These are phyloP conservation scores for Pseudogymnoascus pannorum DNA, from an alignment of 2,329 filamentous ascomycete species.

Conservation along the genomic window DNA sequence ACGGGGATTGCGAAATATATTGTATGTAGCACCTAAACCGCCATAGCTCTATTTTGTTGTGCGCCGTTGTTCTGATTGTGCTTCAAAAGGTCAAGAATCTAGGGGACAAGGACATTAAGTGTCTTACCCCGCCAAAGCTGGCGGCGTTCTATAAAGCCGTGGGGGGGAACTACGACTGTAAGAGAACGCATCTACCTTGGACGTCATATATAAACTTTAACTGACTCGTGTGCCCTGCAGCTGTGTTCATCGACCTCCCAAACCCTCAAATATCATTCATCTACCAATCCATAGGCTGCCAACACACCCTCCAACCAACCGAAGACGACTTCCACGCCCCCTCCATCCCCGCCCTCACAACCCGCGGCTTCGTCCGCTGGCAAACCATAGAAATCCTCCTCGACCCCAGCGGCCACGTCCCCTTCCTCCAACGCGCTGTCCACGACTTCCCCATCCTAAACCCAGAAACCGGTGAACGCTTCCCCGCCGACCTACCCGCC, in stretches of 20 bases:
- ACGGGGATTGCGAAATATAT: constrained; percentile 62
- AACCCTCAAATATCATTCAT: constrained; percentile 77
- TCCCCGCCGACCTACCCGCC: constrained; percentile 51
- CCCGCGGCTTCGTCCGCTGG: constrained; percentile 84
- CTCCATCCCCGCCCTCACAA: constrained; percentile 73
- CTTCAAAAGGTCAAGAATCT: constrained; percentile 48
- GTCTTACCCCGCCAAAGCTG: constrained; percentile 60
- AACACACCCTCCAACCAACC: constrained; percentile 75
- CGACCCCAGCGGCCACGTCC: constrained; percentile 79
- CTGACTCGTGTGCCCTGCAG: constrained; percentile 29
- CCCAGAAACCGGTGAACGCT: constrained; percentile 63
- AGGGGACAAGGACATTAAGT: constrained; percentile 46
- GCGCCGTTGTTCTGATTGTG: not conserved
- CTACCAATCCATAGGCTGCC: constrained; percentile 84
- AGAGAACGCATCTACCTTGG: constrained; percentile 14
- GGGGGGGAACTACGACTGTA: constrained; percentile 67
- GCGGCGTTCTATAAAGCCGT: constrained; percentile 70
- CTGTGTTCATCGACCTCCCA: constrained; percentile 71
- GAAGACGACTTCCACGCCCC: constrained; percentile 64
- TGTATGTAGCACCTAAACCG: constrained; percentile 42
- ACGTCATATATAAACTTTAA: not conserved
- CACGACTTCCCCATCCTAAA: constrained; percentile 68
- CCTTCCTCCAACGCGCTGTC: constrained; percentile 74
- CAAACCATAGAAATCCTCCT: constrained; percentile 85
- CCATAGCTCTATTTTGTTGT: not conserved